A percentile compares a stretch with the other conserved stretches of the same genome.
Evolutionary conservation across 1,284 basidiomycete species (phyloP).

Genomic region (Kalmanozyma brasiliensis): DNA sequence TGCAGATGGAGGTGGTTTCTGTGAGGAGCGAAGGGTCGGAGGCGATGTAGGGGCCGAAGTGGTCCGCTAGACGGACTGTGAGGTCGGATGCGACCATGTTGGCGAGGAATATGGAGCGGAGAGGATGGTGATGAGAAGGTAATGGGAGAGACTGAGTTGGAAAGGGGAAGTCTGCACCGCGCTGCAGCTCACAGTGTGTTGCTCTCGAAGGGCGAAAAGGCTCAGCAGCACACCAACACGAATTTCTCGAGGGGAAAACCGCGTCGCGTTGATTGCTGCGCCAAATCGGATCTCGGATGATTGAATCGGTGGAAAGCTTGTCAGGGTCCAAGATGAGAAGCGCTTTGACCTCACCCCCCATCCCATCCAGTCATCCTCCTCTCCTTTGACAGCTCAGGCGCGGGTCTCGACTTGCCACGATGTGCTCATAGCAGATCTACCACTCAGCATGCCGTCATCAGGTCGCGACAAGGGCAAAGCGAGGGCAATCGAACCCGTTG

Average conservation of each 20-base stretch:
- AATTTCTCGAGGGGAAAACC: conserved; percentile 3
- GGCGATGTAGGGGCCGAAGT: conserved; percentile 42
- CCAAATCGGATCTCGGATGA: conserved; percentile 23
- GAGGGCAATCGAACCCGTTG: conserved; percentile 10
- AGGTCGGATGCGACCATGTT: conserved; percentile 30
- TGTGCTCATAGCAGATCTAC: background rate
- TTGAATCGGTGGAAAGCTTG: background rate
- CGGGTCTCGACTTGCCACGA: no score
- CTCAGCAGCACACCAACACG: conserved; percentile 5
- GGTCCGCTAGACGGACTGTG: conserved; percentile 21
- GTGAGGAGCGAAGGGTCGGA: conserved; percentile 31
- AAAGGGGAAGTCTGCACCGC: background rate
- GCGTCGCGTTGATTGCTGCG: conserved; percentile 54
- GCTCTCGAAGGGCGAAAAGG: background rate
- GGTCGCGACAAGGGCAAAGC: conserved; percentile 23
- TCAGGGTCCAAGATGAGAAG: background rate
- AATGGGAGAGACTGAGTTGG: background rate
- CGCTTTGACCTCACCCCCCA: background rate
- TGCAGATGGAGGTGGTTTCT: conserved; percentile 49
- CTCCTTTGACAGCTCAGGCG: no score
- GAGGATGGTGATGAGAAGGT: background rate
- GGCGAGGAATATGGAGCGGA: background rate
- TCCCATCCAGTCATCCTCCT: conserved; percentile 1
- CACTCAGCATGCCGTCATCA: conserved; percentile 4
- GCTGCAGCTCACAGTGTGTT: background rate